Conservation (phyloP, 352 stramenopile species). For the Peronospora tabacina region DNA sequence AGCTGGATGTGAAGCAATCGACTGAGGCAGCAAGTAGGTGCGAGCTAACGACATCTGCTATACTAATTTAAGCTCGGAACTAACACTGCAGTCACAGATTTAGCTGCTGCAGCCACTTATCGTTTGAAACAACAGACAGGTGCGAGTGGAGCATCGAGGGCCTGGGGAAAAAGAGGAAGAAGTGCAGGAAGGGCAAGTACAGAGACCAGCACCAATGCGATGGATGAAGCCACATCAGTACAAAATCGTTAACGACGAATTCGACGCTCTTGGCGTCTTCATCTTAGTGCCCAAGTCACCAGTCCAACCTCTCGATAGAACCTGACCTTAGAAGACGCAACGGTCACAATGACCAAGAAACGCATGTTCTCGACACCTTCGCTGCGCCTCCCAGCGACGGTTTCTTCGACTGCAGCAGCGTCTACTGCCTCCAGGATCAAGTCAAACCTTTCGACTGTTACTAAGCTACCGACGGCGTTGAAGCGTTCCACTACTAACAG, state of each 20-base stretch:
- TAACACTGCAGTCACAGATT: no score
- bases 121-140: background rate
- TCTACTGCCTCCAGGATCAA: conserved; percentile 27
- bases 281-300: conserved; percentile 11
- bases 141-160: no score
- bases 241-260: background rate
- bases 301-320: conserved; percentile 7
- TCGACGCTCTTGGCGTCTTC: conserved; percentile 1
- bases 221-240: conserved; percentile 15
- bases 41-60: no score
- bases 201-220: conserved; percentile 17
- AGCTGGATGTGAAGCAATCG: no score
- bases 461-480: conserved; percentile 25
- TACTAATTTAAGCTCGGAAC: no score
- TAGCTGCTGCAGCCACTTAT: background rate
- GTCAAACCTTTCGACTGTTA: conserved; percentile 30
- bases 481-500: conserved; percentile 16
- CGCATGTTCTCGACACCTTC: conserved; percentile 34
- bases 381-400: conserved; percentile 33
- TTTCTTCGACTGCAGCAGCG: conserved; percentile 27
- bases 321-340: conserved; percentile 1
- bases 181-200: conserved; percentile 27
- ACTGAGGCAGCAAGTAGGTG: no score
- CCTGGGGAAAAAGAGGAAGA: conserved; percentile 23
- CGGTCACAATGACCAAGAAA: conserved; percentile 27